phyloP scores from a whole-genome alignment of 306 rosid species.

The Cucurbita argyrosperma region DNA sequence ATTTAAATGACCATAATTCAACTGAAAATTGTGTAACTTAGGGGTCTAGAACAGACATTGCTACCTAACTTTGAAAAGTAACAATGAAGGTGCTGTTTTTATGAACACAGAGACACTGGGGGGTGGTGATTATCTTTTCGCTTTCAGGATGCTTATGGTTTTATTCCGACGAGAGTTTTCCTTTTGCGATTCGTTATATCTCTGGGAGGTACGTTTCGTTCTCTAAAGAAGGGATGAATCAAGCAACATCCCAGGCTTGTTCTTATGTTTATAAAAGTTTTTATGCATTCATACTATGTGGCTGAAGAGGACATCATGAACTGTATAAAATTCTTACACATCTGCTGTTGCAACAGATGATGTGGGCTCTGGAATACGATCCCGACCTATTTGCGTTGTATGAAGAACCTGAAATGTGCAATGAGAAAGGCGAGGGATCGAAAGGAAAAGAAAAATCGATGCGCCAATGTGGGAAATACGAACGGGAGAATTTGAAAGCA shows the following conservation, averaged over 20 bases:
- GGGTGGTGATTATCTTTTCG: slow-evolving; percentile 92
- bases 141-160: slow-evolving; percentile 99
- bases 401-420: slow-evolving; percentile 41
- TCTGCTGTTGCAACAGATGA: slow-evolving; percentile 51
- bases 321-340: neutral
- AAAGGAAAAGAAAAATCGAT: slow-evolving; percentile 59
- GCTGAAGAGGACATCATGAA: neutral
- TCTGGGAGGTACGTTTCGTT: slow-evolving; percentile 75
- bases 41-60: neutral
- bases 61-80: neutral
- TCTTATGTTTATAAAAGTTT: neutral
- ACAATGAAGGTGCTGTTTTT: slow-evolving; percentile 10
- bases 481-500: slow-evolving; percentile 62
- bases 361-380: slow-evolving; percentile 98
- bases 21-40: neutral
- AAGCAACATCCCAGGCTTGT: neutral
- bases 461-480: slow-evolving; percentile 77
- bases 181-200: slow-evolving; percentile 88
- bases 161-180: slow-evolving; percentile 95
- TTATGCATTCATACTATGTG: neutral
- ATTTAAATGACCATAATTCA: neutral
- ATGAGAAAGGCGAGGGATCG: slow-evolving; percentile 30
- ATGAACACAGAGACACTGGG: slow-evolving; percentile 72
- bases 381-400: slow-evolving; percentile 55
- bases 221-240: neutral